A percentile compares a stretch with the other conserved stretches of the same genome.
Evolutionary conservation across 306 rosid species (phyloP).

Genomic region (Betula pendula): DNA sequence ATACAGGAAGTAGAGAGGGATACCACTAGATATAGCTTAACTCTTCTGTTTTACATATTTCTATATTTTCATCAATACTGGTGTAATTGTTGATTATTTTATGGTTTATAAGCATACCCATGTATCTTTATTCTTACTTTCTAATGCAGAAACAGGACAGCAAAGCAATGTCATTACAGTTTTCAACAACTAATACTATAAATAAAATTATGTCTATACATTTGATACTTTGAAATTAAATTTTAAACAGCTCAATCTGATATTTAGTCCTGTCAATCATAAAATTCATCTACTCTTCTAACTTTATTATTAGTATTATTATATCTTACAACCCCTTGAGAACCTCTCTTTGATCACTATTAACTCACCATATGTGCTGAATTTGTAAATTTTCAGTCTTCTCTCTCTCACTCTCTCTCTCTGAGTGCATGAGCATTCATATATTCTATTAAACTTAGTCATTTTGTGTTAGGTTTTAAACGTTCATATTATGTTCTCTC

Average conservation of each 20-base stretch:
- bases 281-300: background rate
- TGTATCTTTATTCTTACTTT: background rate
- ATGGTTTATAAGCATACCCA: background rate
- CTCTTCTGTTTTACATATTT: background rate
- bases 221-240: too few species aligned
- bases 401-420: too few species aligned
- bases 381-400: background rate
- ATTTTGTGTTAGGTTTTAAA: conserved; percentile 13
- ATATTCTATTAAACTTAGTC: conserved; percentile 4
- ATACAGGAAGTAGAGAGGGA: too few species aligned
- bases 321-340: background rate
- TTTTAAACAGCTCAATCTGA: background rate
- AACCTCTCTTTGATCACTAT: background rate
- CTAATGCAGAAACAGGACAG: background rate
- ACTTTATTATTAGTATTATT: background rate
- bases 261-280: background rate
- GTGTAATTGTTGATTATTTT: background rate
- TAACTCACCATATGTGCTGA: background rate
- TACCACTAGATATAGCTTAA: background rate
- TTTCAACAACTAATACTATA: background rate
- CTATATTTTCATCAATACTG: background rate
- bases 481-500: conserved; percentile 16
- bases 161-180: background rate
- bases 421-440: background rate
- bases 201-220: background rate